Evolutionary conservation across 1,284 basidiomycete species (phyloP).

Genomic region (Heterobasidion parviporum): DNA sequence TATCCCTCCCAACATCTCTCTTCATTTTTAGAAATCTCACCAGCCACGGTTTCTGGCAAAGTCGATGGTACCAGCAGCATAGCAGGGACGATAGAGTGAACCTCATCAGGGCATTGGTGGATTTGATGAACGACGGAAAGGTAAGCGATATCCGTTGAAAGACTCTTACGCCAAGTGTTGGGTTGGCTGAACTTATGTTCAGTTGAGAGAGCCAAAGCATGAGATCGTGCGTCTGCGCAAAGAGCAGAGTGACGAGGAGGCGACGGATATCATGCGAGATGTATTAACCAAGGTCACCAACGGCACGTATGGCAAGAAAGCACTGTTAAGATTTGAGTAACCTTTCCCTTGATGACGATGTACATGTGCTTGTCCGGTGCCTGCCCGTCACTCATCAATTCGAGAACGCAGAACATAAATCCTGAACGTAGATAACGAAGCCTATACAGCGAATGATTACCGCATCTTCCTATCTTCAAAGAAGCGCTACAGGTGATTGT

Average conservation of each 20-base stretch:
- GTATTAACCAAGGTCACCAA: constrained; percentile 38
- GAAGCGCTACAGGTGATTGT: constrained; percentile 48
- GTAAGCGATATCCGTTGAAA: constrained; percentile 23
- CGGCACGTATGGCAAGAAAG: constrained; percentile 64
- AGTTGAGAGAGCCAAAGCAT: constrained; percentile 62
- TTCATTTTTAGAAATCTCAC: constrained; percentile 79
- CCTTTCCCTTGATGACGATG: constrained; percentile 3
- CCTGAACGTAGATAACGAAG: constrained; percentile 7
- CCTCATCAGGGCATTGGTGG: constrained; percentile 44
- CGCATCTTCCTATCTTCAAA: constrained; percentile 86
- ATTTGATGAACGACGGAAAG: constrained; percentile 46
- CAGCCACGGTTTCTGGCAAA: constrained; percentile 72
- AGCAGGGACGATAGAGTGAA: constrained; percentile 27
- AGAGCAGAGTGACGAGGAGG: constrained; percentile 43
- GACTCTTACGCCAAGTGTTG: not conserved
- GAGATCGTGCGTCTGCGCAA: constrained; percentile 51
- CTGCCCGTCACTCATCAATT: too few relatives aligned
- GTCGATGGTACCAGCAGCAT: constrained; percentile 56
- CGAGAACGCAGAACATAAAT: not conserved
- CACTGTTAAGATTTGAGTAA: constrained; percentile 47
- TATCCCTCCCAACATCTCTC: constrained; percentile 68
- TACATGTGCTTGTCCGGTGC: not conserved
- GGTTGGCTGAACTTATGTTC: not conserved
- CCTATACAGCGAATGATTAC: constrained; percentile 22
- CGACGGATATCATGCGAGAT: constrained; percentile 37